Evolutionary conservation across 192 early-diverging fungal species (phyloP).

Genomic region (Coemansia sp.): DNA sequence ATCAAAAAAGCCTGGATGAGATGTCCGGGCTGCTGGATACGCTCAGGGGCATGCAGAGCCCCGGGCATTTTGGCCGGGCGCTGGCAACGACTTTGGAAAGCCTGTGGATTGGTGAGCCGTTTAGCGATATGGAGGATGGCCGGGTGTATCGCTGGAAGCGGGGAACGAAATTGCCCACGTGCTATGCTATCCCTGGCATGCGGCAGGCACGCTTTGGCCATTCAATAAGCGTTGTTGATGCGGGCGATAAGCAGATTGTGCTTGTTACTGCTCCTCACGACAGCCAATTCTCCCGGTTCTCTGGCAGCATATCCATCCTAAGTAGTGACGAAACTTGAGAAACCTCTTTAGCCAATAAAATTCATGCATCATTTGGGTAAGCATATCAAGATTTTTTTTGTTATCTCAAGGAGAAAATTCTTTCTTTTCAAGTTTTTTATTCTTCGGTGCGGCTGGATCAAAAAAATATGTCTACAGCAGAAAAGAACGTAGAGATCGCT

Average conservation of each 20-base stretch:
- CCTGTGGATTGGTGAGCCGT: constrained; percentile 54
- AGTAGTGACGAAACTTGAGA: constrained; percentile 1
- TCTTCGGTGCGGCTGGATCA: constrained; percentile 22
- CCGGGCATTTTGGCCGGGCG: constrained; percentile 49
- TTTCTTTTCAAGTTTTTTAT: constrained; percentile 1
- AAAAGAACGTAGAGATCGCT: constrained; percentile 12
- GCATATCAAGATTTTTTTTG: not conserved
- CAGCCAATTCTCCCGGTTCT: constrained; percentile 41
- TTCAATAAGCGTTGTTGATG: constrained; percentile 7
- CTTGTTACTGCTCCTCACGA: constrained; percentile 42
- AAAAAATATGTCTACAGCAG: constrained; percentile 27
- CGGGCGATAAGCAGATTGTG: constrained; percentile 11
- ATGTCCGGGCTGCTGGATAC: constrained; percentile 33
- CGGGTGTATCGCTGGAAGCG: constrained; percentile 35
- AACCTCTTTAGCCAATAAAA: too few relatives aligned
- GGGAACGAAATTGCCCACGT: constrained; percentile 15
- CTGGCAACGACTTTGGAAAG: constrained; percentile 22
- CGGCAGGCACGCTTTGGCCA: constrained; percentile 32
- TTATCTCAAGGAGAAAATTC: too few relatives aligned
- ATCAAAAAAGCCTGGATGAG: not conserved
- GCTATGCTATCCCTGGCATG: constrained; percentile 19
- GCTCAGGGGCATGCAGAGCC: constrained; percentile 39
- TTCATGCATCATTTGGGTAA: too few relatives aligned
- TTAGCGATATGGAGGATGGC: constrained; percentile 40
- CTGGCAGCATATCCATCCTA: constrained; percentile 30